These are phyloP conservation scores for Aspergillus carbonarius DNA, from an alignment of 2,329 filamentous ascomycete species.

Conservation along the genomic window DNA sequence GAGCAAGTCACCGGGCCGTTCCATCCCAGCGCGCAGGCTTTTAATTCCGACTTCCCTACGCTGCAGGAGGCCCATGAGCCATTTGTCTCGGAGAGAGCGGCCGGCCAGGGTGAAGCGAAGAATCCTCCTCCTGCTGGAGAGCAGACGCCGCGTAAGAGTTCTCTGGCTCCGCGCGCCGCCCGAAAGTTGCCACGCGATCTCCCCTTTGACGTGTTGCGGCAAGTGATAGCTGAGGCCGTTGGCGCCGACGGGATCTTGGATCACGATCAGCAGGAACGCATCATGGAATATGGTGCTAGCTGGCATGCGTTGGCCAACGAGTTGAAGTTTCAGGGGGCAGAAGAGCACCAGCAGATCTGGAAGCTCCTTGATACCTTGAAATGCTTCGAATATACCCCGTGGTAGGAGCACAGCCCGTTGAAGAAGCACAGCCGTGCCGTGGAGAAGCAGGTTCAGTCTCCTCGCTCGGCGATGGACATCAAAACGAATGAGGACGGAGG, in stretches of 20 bases:
- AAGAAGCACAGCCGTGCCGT: no score
- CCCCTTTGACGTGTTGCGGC: constrained; percentile 28
- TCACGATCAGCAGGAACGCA: constrained; percentile 27
- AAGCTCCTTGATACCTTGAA: constrained; percentile 34
- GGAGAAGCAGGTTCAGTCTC: no score
- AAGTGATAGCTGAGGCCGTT: constrained; percentile 31
- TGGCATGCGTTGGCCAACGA: constrained; percentile 31
- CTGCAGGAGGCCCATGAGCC: constrained; percentile 8
- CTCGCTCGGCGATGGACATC: no score
- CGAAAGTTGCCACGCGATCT: constrained; percentile 26
- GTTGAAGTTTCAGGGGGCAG: constrained; percentile 29
- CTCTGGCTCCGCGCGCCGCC: constrained; percentile 8
- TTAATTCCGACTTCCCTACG: constrained; percentile 23
- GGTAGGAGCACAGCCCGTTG: neutral
- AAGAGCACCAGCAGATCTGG: constrained; percentile 36
- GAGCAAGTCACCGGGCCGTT: constrained; percentile 12
- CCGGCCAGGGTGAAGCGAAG: constrained; percentile 1
- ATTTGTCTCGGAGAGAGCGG: neutral
- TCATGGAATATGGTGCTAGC: constrained; percentile 34
- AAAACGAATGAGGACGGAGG: no score
- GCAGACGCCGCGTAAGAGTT: neutral
- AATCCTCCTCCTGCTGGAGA: neutral
- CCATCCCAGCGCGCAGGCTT: constrained; percentile 13
- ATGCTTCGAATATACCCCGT: constrained; percentile 32
- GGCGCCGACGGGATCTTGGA: constrained; percentile 27